Evolutionary conservation across 768 basidiomycete species (phyloP), one percentile per base, ranked within the genome.

Genomic region (Agaricus sinodeliciosus): DNA sequence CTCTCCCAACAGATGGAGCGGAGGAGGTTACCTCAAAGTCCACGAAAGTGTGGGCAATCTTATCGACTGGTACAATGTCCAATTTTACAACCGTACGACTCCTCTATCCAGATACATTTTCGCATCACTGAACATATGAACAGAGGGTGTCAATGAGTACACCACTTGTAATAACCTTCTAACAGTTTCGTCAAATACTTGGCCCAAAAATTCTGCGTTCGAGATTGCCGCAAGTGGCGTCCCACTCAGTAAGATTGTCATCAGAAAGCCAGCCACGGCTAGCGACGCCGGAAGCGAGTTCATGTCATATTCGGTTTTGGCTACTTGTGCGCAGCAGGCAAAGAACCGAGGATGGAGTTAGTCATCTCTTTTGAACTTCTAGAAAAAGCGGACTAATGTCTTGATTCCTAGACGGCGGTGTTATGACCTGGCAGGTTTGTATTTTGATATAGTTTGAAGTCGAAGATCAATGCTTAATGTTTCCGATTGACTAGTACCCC

Each of bases 291-390:
- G 56, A 55, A 85, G 78, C 56, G 82, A 84, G 6, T 88, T 77
- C 67, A 82, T 90, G 58, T 69, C 67, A 31, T 72, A 84, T 1
- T 64, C 73, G 1, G 77, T 76, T 13, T 70, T 90, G 16, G 76
- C 81, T 0, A 64, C 66, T 2, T 90, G 89, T 61, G 68, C 89
- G 27, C 59, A 72, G 15, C 70, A 82, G 64, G 88, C 84, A 0
- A 77, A 80, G 58, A 60, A 57, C n/a, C 54, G 75, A 54, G 87
- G 85, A 26, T 90, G 87, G 87, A 76, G 82, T 83, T 55, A 67
- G 84, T 70, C n/a, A 43, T 43, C 53, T 19, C 46, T 51, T 22
- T 43, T 37, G 19, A n/a, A 12, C 5, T 4, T 27, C 26, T 35
- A n/a, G 18, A 28, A 49, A 49, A 11, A 22, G 31, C 15, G 50